Conservation (phyloP, 169 alveolate species). For the Toxoplasma gondii region DNA sequence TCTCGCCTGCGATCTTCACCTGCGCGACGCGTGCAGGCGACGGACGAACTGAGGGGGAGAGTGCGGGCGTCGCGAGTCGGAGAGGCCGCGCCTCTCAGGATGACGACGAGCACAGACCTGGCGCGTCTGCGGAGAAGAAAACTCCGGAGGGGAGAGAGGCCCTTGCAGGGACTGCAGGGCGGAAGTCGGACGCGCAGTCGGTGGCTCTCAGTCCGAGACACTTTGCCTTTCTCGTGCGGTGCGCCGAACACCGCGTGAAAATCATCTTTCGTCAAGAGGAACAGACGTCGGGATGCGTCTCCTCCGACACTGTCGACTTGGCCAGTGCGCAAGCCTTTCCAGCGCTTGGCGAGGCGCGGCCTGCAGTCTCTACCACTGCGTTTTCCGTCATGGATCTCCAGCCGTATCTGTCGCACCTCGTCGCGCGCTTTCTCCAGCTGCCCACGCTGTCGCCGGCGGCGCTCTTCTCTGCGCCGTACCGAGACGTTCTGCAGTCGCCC, state of each 20-base stretch:
- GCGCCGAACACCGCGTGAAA: conserved; percentile 56
- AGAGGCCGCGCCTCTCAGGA: background rate
- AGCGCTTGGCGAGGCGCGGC: background rate
- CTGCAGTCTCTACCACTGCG: background rate
- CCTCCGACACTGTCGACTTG: background rate
- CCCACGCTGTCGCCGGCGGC: conserved; percentile 42
- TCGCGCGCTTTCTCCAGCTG: background rate
- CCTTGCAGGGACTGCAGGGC: background rate
- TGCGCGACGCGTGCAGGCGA: background rate
- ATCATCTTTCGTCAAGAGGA: conserved; percentile 19
- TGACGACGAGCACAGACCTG: background rate
- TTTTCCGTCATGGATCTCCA: background rate
- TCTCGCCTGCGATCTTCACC: conserved; percentile 52
- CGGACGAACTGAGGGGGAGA: background rate
- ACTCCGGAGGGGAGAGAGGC: background rate
- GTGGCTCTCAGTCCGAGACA: conserved; percentile 24
- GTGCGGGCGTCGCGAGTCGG: no score
- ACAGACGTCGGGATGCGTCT: background rate
- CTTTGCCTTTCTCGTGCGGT: conserved; percentile 1
- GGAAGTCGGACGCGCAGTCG: background rate
- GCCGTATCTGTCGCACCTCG: conserved; percentile 17
- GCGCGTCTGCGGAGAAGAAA: background rate
- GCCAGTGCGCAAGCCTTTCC: background rate
- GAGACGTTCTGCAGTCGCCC: conserved; percentile 58
- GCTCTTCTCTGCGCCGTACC: conserved; percentile 30